Percentiles rank a stretch among this genome's conserved stretches.
Evolutionary conservation across 768 basidiomycete species (phyloP).

Genomic region (Holtermanniella nyarrowii): DNA sequence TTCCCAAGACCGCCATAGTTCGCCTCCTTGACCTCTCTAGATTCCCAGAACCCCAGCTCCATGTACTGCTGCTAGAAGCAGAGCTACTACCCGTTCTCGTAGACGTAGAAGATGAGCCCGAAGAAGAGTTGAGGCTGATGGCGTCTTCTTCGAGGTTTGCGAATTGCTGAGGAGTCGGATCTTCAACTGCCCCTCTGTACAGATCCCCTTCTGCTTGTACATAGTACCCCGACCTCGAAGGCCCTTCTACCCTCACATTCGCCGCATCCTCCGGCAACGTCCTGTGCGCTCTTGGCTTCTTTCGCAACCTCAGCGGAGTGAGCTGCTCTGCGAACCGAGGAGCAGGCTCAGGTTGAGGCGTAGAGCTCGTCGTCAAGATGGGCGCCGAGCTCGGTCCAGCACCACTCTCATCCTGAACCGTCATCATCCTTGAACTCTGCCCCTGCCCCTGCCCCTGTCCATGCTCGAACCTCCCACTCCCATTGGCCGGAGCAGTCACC

Average conservation of each 20-base stretch:
- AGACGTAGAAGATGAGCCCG: neutral
- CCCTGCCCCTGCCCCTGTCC: too few relatives aligned
- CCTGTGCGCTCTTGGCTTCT: constrained; percentile 10
- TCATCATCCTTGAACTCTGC: too few relatives aligned
- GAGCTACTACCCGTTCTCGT: constrained; percentile 9
- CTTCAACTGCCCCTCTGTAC: constrained; percentile 21
- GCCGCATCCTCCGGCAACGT: neutral
- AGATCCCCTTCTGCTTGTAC: constrained; percentile 25
- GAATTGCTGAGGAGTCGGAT: constrained; percentile 10
- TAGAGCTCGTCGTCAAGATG: neutral
- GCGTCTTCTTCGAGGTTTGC: constrained; percentile 25
- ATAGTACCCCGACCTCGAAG: constrained; percentile 21
- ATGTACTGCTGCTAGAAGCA: constrained; percentile 18
- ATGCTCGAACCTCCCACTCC: too few relatives aligned
- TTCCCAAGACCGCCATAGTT: constrained; percentile 26
- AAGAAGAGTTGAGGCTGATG: constrained; percentile 10
- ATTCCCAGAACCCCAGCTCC: constrained; percentile 24
- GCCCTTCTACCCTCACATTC: constrained; percentile 13
- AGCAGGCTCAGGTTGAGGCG: neutral
- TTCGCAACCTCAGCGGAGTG: constrained; percentile 26
- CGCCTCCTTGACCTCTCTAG: constrained; percentile 28
- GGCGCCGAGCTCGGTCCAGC: neutral
- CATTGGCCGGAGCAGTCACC: too few relatives aligned
- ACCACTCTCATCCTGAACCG: neutral
- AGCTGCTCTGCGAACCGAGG: constrained; percentile 35